Evolutionary conservation across 768 basidiomycete genomes (phyloP).

Genomic region (Paxillus ammoniavirescens): DNA sequence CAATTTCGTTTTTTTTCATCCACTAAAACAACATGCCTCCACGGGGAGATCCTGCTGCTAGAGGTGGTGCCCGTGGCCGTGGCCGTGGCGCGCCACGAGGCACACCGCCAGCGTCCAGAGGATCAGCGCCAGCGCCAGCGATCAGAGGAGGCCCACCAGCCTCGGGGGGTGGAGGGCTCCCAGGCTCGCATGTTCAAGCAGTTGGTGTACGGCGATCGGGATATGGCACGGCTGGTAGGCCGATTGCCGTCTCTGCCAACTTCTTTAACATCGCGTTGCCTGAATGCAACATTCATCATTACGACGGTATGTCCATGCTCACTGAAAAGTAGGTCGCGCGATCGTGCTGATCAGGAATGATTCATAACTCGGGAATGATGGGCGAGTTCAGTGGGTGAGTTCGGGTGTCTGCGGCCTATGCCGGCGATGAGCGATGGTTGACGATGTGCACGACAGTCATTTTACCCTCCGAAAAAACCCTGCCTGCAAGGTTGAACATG

Average conservation of each 20-base stretch:
- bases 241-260: conserved; percentile 48
- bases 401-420: not conserved
- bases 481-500: conserved; percentile 68
- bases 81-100: conserved; percentile 31
- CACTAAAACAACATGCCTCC: conserved; percentile 38
- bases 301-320: conserved; percentile 63
- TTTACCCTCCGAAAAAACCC: conserved; percentile 61
- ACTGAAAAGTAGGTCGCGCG: not conserved
- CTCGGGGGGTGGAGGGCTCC: conserved; percentile 33
- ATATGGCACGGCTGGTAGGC: conserved; percentile 56
- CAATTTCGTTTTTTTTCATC: not conserved
- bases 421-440: conserved; percentile 11
- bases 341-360: conserved; percentile 22
- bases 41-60: conserved; percentile 21
- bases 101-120: conserved; percentile 14
- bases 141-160: conserved; percentile 16
- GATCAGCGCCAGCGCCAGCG: conserved; percentile 6
- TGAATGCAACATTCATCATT: conserved; percentile 66
- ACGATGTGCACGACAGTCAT: conserved; percentile 46
- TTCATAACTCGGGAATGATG: not conserved
- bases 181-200: conserved; percentile 41
- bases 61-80: conserved; percentile 19
- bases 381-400: conserved; percentile 21
- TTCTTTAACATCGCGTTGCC: conserved; percentile 65
- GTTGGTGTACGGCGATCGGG: conserved; percentile 69